Conservation (phyloP, 345 rosid species). For the Melaleuca alternifolia region DNA sequence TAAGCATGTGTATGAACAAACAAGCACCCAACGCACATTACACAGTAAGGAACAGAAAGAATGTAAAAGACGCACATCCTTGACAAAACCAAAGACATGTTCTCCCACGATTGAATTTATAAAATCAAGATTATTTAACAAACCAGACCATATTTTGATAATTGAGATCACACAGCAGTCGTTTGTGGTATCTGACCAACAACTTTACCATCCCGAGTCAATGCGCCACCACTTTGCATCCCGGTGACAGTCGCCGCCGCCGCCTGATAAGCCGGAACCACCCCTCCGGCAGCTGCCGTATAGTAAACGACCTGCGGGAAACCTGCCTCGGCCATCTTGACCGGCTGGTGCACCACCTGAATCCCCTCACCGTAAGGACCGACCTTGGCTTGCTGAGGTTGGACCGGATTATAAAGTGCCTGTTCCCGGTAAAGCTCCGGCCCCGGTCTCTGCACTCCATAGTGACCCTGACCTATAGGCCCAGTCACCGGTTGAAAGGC, state of each 20-base stretch:
- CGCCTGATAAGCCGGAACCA: slow-evolving; percentile 19
- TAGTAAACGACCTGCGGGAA: slow-evolving; percentile 37
- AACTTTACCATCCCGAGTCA: slow-evolving; percentile 24
- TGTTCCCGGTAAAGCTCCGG: slow-evolving; percentile 32
- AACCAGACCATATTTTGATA: background rate
- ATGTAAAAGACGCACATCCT: background rate
- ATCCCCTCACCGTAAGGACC: slow-evolving; percentile 15
- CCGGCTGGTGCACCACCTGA: slow-evolving; percentile 6
- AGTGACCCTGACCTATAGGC: slow-evolving; percentile 25
- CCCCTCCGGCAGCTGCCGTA: slow-evolving; percentile 7
- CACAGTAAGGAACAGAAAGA: background rate
- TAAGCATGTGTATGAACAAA: background rate
- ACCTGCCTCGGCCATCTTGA: slow-evolving; percentile 19
- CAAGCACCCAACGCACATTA: background rate
- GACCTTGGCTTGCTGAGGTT: slow-evolving; percentile 2
- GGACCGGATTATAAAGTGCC: slow-evolving; percentile 20
- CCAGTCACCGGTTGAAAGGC: slow-evolving; percentile 22
- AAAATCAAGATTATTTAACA: background rate
- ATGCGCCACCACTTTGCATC: slow-evolving; percentile 17
- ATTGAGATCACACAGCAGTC: background rate
- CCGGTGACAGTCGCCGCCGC: background rate
- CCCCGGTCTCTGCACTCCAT: slow-evolving; percentile 29
- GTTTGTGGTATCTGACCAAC: slow-evolving; percentile 1
- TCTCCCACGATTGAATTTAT: background rate
- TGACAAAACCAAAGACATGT: background rate